Evolutionary conservation across 2,329 filamentous ascomycete genomes (phyloP), one percentile per base, ranked within the genome.

Genomic region (Pestalotiopsis sp.): DNA sequence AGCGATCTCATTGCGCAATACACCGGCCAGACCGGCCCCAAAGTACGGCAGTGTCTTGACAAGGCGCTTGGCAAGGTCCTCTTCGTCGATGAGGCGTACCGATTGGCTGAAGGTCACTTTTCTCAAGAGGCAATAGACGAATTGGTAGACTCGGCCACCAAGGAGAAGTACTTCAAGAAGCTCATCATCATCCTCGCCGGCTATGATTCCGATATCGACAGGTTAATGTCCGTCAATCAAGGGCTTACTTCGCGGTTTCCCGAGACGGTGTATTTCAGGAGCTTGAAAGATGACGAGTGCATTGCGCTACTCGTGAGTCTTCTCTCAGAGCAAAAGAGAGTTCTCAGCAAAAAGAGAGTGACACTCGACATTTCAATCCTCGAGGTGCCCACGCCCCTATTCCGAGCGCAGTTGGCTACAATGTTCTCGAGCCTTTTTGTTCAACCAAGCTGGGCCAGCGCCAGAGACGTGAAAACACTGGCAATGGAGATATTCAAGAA

Each of bases 1-100:
- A 88, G 89, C 0, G 91, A 94, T 41, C 76, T 95, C 0, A 83
- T 95, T 0, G 92, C 88, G 0, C 82, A 91, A 69, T 94, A 89
- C 20, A 71, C 90, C 0, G 89, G 88, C 0, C 87, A 90, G 0
- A 91, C 88, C 0, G 87, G 87, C 0, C 88, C 88, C 0, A 90
- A 90, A 68, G 85, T 86, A 0, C 81, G 84, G 12, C 79, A 83
- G 64, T 75, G 84, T 3, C 76, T 91, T 0, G 85, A 89, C 63
- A 83, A 82, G 52, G 84, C 82, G 0, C 82, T 93, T 0, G 91
- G 92, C 0, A 87, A 86, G 25, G 88, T 94, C 0, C 82, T 94
- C 0, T 90, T 94, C 69, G 86, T 94, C 7, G 92, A 94, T 67
- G 91, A 93, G 74, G 91, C 91, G 0, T 93, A 93, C 71, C 85